Evolutionary conservation across 1,284 basidiomycete genomes (phyloP), one percentile per base, ranked within the genome.

Genomic region (Ustilago xerochloae): DNA sequence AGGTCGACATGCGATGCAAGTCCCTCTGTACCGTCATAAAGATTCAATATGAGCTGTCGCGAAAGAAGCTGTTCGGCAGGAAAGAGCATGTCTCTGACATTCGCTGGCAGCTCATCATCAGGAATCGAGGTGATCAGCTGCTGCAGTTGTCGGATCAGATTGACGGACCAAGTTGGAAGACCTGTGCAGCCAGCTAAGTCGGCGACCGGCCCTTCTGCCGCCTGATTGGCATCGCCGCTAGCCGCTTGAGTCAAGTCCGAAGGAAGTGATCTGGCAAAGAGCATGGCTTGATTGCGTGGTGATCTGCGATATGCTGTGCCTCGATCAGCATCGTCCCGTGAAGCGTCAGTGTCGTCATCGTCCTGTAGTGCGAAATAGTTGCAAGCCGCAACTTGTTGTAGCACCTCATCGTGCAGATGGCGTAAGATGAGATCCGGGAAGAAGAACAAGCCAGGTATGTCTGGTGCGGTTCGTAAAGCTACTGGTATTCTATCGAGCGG

Each of bases 1-100:
- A 87, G 82, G 63, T 87, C 87, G 24, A 87, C 67, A 57, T 87
- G 87, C 1, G 85, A 75, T 0, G 83, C 61, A 47, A 87, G 86
- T 3, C 87, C 87, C 55, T 85, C 56, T 20, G 85, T 85, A 0
- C 86, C 84, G 0, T 66, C 68, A 63, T 87, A 87, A 18, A 86
- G 81, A 75, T 87, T 87, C 55, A 87, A 73, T 49, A 87, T 87
- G 20, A 84, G 29, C 36, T 80, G 81, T 0, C 83, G 84, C 30
- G 86, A 86, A 16, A 63, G 55, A 9, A 39, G 29, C 29, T 58
- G 46, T 16, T 47, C 7, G 0, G 22, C 4, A 6, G 70, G 73
- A 30, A 72, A 73, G 22, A 69, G 41, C 33, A 69, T 10, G 2
- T 62, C n/a, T 24, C 50, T 62, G 38, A 50, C 33, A 4, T 38